Evolutionary conservation across 257 asterid species (phyloP), one percentile per base, ranked within the genome.

Genomic region (Capsicum rhomboideum): DNA sequence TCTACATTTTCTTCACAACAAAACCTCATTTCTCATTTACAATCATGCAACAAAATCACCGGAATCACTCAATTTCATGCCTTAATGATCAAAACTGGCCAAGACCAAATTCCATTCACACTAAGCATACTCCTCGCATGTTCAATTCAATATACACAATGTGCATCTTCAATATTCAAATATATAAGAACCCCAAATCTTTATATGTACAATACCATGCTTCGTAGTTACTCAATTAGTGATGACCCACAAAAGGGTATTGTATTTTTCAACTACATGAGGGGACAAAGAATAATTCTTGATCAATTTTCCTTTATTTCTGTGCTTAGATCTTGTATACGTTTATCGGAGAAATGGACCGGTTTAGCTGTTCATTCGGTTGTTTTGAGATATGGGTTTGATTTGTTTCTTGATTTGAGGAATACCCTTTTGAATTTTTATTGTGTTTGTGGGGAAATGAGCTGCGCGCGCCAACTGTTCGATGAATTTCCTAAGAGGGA

Each of bases 71-170:
- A 87, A 80, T 71, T 91, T 82, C 97, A 93, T 82, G 92, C 91
- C 37, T 86, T 84, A n/a, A 89, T 93, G 94, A 17, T 89, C 88
- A 93, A 92, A 85, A 71, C 86, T 29, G 94, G 96, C 10, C 88
- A 90, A 40, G 92, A 91, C 82, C 84, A 9, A 21, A 69, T 86
- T 11, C 88, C 91, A 54, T 93, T 92, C 82, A 88, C 94, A 11
- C 80, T 90, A 29, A 91, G 96, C 91, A 93, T 92, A 72, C 91
- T 93, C 61, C 94, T 92, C 44, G 97, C 95, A 5, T 87, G 84
- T 64, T 90, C 91, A 37, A 78, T 61, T 53, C 92, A 84, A 11
- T 90, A 90, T 68, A 84, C 87, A 55, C 66, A 83, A 52, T 92
- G 92, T 72, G 91, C 93, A 53, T 79, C 87, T 88, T 87, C 90